phyloP scores from a whole-genome alignment of 2,329 filamentous ascomycete genomes.

The Teratosphaeria zuluensis region DNA sequence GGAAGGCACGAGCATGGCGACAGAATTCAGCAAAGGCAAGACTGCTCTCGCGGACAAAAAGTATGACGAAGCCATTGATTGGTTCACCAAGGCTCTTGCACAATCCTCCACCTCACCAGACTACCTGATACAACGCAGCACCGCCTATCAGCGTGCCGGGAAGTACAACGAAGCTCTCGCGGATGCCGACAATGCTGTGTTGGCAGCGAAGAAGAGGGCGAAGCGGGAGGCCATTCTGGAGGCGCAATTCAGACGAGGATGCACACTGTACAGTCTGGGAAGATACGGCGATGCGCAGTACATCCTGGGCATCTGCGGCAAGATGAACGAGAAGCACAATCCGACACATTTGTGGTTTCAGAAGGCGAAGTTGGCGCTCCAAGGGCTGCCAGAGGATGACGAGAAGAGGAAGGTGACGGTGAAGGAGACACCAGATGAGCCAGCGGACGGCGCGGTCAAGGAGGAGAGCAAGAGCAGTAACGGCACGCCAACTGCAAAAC shows the following conservation, averaged over 20 bases:
- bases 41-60: conserved; percentile 53
- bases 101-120: conserved; percentile 56
- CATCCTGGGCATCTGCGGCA: conserved; percentile 52
- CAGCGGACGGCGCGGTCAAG: not conserved
- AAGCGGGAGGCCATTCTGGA: conserved; percentile 67
- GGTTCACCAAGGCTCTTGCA: conserved; percentile 57
- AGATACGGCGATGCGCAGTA: conserved; percentile 66
- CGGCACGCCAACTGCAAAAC: conserved; percentile 1
- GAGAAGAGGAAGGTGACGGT: conserved; percentile 36
- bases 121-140: conserved; percentile 76
- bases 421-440: conserved; percentile 42
- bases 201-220: conserved; percentile 61
- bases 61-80: conserved; percentile 56
- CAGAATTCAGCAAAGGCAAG: conserved; percentile 44
- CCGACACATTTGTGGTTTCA: conserved; percentile 48
- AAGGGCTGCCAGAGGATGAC: conserved; percentile 40
- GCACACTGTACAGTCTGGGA: conserved; percentile 61
- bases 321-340: conserved; percentile 44
- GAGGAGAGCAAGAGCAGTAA: not conserved
- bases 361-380: conserved; percentile 46
- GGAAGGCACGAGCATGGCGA: conserved; percentile 4
- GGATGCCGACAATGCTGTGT: conserved; percentile 43
- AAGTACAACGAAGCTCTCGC: conserved; percentile 36
- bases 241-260: conserved; percentile 71
- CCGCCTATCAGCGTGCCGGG: conserved; percentile 58